Evolutionary conservation across 202 grass and related monocot species (phyloP), one percentile per base, ranked within the genome.

Genomic region (Schoenoplectus triqueter): DNA sequence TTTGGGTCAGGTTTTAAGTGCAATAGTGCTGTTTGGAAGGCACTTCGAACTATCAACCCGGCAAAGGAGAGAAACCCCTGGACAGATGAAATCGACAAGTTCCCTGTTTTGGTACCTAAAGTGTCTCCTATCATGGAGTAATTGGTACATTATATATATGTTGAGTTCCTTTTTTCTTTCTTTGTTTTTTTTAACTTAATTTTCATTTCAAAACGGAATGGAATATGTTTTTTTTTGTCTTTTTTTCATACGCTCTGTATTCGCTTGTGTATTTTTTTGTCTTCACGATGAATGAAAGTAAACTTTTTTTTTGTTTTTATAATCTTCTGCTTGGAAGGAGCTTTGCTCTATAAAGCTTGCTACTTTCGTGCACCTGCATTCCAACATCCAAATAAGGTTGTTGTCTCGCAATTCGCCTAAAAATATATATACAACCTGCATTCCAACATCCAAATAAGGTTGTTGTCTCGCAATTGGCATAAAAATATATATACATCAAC

Each of bases 1-100:
- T 92, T 92, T 44, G 90, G 90, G 0, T 89, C 87, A 1, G 90
- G 90, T 10, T 92, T 92, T 73, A 92, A 92, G 90, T 92, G 90
- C 78, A 92, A 92, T 75, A 87, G 85, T 40, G 90, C 90, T 44
- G 87, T 92, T 31, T 92, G 90, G 86, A 92, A 78, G 90, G 92
- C 92, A 66, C 92, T 94, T 73, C 85, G 84, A 20, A 86, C 90
- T 7, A 66, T 94, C n/a, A 85, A 92, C 78, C 89, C 90, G 44
- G 79, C 69, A 66, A 88, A 62, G 66, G 87, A 87, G 83, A 88
- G 78, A 44, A 91, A 89, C 69, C 90, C 88, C 0, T 92, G 93
- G 93, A 83, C 79, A 47, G 85, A 91, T 82, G 88, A 92, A 54
- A 83, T 95, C 11, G 63, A 95, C 48, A 73, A 47, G 0, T 95